These are phyloP conservation scores for Candida silvatica DNA, from an alignment of 805 yeast species.

Conservation along the genomic window DNA sequence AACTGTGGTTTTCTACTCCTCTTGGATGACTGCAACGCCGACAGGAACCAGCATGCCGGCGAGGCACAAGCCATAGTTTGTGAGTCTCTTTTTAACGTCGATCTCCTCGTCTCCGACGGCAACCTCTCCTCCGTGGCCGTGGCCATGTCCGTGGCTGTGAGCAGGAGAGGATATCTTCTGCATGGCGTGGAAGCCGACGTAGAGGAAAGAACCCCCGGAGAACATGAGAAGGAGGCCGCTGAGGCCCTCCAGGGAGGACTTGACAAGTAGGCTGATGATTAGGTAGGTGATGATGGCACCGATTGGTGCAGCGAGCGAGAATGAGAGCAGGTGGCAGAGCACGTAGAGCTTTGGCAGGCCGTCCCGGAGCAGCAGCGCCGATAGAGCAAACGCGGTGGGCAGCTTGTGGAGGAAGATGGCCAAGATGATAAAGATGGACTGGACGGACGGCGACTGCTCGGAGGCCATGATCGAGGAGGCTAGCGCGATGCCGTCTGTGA, in stretches of 20 bases:
- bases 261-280: constrained; percentile 6
- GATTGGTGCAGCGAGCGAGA: constrained; percentile 54
- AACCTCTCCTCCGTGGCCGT: background rate
- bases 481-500: constrained; percentile 67
- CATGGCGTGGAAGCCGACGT: constrained; percentile 61
- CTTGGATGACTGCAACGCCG: constrained; percentile 17
- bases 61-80: constrained; percentile 12
- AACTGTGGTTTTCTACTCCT: constrained; percentile 6
- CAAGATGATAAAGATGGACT: constrained; percentile 35
- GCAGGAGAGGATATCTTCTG: constrained; percentile 1
- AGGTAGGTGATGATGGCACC: constrained; percentile 45
- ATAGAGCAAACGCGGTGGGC: constrained; percentile 66
- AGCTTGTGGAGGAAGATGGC: constrained; percentile 65
- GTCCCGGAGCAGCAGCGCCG: constrained; percentile 41
- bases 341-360: constrained; percentile 23
- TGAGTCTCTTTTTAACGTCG: constrained; percentile 4
- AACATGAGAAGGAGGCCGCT: constrained; percentile 49
- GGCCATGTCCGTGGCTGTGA: constrained; percentile 13
- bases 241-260: constrained; percentile 21
- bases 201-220: constrained; percentile 67
- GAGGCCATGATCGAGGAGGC: constrained; percentile 36
- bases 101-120: background rate
- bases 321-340: constrained; percentile 39
- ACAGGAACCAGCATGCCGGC: constrained; percentile 24
- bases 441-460: constrained; percentile 18